Base-by-base conservation (phyloP, 2,329 filamentous ascomycete species). In the Neoarthrinium moseri region DNA sequence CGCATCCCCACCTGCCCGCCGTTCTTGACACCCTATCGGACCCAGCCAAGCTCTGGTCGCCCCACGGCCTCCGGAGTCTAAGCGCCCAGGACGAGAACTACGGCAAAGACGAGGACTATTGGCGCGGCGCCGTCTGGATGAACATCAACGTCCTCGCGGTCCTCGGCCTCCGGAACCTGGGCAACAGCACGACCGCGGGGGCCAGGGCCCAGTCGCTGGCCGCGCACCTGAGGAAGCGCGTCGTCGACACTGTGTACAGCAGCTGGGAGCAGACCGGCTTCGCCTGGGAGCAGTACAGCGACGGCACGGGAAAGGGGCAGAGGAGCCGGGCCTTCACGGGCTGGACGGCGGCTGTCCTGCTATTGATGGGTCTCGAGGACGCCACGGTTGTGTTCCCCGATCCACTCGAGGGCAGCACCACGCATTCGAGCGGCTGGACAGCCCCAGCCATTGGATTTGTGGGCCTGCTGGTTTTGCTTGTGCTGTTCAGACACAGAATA, bases 211-310 rank as follows among this genome's bases (percentile, higher is more conserved):
- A 43, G 29, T 22, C 26, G 17, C 17, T 56, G 38, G 62, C 57
- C 12, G 45, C 49, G 12, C 32, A 48, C 10, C 51, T 56, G 10
- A 43, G 51, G 41, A 38, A 35, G 18, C 41, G 45, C n/a, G 41
- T 56, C 5, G 26, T 56, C 17, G 40, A 42, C 5, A 44, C 48
- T 2, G 54, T 54, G 11, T 48, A 51, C 61, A 69, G 74, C 20
- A 73, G 78, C 50, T 87, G 83, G 83, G 69, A 78, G 56, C 69
- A 77, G 47, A 87, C 83, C 0, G 84, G 84, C 2, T 87, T 86
- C 56, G 83, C 83, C 1, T 87, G 84, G 83, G 84, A 87, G 60
- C 84, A 87, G 60, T 87, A 87, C 56, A 81, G 85, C 53, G 80
- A 83, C 1, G 80, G 84, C 48, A 84, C 78, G 1, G 84, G 84